Evolutionary conservation across 345 rosid genomes (phyloP).

Genomic region (Eutrema heterophyllum): DNA sequence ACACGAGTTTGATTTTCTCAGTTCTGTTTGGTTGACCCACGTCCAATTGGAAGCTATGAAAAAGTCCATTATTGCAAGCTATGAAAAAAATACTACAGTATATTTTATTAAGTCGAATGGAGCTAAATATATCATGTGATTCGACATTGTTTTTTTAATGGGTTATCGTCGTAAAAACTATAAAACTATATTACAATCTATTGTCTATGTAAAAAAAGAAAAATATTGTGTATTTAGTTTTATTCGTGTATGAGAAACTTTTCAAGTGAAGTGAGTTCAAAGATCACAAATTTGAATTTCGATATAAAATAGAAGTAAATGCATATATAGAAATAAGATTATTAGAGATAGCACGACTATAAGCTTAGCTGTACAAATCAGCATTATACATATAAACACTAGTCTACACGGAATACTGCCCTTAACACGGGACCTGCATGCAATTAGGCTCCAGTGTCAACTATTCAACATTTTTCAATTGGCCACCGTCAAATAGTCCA

Average conservation of each 20-base stretch:
- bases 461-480: neutral
- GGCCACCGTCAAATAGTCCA: constrained; percentile 9
- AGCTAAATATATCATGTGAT: no score
- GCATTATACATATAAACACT: neutral
- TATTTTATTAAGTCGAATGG: no score
- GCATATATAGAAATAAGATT: neutral
- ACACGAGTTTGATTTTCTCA: neutral
- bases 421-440: constrained; percentile 1
- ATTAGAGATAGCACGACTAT: neutral
- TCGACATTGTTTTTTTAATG: no score
- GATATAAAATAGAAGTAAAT: neutral
- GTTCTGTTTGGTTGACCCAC: neutral
- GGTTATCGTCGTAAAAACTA: no score
- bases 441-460: neutral
- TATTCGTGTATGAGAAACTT: no score
- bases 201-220: no score
- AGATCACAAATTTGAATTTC: no score
- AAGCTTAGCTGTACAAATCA: no score
- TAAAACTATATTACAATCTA: no score
- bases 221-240: no score
- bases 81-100: no score
- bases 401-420: neutral
- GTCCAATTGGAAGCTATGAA: neutral
- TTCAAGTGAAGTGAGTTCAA: no score
- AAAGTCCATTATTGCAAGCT: neutral